Percentiles rank a stretch among this genome's conserved stretches.
Evolutionary conservation across 257 asterid genomes (phyloP).

Genomic region (Solanum sejunctum): DNA sequence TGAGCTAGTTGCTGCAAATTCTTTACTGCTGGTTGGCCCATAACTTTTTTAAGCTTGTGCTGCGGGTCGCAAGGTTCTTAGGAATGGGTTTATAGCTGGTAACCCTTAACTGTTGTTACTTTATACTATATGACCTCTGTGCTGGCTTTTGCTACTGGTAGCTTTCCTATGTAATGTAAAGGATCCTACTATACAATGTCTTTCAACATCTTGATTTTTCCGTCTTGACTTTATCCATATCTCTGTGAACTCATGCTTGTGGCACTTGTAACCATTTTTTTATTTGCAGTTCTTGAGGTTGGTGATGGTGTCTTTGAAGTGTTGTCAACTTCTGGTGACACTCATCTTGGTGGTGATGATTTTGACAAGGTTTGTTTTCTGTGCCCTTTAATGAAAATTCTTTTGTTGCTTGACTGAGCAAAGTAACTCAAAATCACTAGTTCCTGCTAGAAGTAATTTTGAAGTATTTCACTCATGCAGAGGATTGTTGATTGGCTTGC

Average conservation of each 20-base stretch:
- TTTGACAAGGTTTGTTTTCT: slow-evolving; percentile 60
- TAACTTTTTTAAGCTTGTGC: not conserved
- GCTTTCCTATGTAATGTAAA: not conserved
- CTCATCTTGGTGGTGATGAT: slow-evolving; percentile 98
- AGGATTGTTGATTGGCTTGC: slow-evolving; percentile 98
- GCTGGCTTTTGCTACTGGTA: not conserved
- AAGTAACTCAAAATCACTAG: not conserved
- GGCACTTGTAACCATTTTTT: not conserved
- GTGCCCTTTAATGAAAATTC: not conserved
- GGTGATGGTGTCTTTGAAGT: slow-evolving; percentile 98
- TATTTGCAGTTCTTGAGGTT: slow-evolving; percentile 70
- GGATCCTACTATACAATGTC: not conserved
- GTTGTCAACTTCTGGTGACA: slow-evolving; percentile 90
- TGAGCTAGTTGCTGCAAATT: not conserved
- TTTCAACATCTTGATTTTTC: not conserved
- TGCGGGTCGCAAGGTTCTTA: not conserved
- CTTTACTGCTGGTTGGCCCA: not conserved
- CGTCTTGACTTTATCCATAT: not conserved
- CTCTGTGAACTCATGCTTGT: not conserved
- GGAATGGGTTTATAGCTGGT: not conserved
- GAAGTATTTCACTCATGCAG: slow-evolving; percentile 21
- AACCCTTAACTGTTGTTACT: not conserved
- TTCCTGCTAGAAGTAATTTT: not conserved
- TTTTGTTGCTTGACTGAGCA: not conserved
- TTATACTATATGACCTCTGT: not conserved